phyloP scores from a whole-genome alignment of 768 basidiomycete species.

The Fomitopsis pulvina region DNA sequence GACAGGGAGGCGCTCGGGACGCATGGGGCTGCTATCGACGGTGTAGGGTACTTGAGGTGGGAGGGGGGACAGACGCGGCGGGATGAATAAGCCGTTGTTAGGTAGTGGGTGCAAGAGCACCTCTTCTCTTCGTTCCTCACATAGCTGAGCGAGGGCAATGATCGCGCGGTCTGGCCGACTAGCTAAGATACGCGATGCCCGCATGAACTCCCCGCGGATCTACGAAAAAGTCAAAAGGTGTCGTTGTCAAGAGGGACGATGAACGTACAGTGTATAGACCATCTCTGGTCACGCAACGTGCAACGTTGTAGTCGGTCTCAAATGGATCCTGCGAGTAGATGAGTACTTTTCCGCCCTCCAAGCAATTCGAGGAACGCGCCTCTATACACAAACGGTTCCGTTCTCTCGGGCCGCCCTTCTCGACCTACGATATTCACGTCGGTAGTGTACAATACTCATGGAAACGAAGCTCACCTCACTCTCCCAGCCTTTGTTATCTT shows the following conservation, averaged over 20 bases:
- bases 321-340: slow-evolving; percentile 78
- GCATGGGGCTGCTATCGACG: slow-evolving; percentile 54
- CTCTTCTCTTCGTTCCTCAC: slow-evolving; percentile 80
- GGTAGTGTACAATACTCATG: background rate
- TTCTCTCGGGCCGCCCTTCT: slow-evolving; percentile 69
- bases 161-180: slow-evolving; percentile 76
- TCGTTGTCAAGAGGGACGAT: background rate
- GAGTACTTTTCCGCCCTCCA: background rate
- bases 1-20: slow-evolving; percentile 34
- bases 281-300: slow-evolving; percentile 93
- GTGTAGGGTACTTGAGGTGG: slow-evolving; percentile 71
- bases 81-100: slow-evolving; percentile 36
- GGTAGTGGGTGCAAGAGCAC: slow-evolving; percentile 45
- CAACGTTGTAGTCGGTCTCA: slow-evolving; percentile 93
- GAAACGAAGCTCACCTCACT: slow-evolving; percentile 63
- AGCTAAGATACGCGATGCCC: slow-evolving; percentile 81
- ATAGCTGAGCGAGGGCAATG: slow-evolving; percentile 79
- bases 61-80: slow-evolving; percentile 35
- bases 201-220: slow-evolving; percentile 99
- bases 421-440: slow-evolving; percentile 21
- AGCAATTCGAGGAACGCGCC: slow-evolving; percentile 34
- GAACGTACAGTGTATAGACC: slow-evolving; percentile 82
- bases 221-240: slow-evolving; percentile 23
- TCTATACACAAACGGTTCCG: slow-evolving; percentile 95
- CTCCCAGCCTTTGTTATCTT: slow-evolving; percentile 92